Conservation (phyloP, 169 alveolate genomes). For the Cryptosporidium tyzzeri region DNA sequence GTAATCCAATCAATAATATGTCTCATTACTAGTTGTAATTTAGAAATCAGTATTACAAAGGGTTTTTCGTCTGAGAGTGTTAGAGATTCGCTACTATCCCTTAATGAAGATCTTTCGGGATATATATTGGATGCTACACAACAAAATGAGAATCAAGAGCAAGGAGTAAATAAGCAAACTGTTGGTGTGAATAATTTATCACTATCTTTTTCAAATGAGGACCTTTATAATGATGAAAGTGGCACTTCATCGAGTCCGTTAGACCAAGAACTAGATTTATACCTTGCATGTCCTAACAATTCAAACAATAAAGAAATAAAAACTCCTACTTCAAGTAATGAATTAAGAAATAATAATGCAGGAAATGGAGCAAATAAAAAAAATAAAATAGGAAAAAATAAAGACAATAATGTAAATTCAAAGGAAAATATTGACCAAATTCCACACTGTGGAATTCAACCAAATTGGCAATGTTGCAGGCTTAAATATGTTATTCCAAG, state of each 20-base stretch:
- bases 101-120: neutral
- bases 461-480: too few species aligned
- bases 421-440: too few species aligned
- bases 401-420: neutral
- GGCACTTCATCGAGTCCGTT: too few species aligned
- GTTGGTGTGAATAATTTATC: neutral
- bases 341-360: too few species aligned
- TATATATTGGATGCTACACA: neutral
- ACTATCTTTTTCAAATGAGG: too few species aligned
- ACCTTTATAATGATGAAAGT: too few species aligned
- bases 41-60: neutral
- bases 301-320: too few species aligned
- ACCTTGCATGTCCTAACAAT: too few species aligned
- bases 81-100: neutral
- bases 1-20: neutral
- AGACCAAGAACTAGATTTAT: too few species aligned
- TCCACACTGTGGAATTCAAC: too few species aligned
- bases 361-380: neutral
- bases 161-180: neutral
- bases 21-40: neutral
- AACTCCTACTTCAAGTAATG: too few species aligned
- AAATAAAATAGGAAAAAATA: too few species aligned
- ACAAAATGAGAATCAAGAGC: neutral
- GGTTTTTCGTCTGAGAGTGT: neutral
- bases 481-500: neutral